Evolutionary conservation across 768 basidiomycete genomes (phyloP).

Genomic region (Amanita pseudoporphyria): DNA sequence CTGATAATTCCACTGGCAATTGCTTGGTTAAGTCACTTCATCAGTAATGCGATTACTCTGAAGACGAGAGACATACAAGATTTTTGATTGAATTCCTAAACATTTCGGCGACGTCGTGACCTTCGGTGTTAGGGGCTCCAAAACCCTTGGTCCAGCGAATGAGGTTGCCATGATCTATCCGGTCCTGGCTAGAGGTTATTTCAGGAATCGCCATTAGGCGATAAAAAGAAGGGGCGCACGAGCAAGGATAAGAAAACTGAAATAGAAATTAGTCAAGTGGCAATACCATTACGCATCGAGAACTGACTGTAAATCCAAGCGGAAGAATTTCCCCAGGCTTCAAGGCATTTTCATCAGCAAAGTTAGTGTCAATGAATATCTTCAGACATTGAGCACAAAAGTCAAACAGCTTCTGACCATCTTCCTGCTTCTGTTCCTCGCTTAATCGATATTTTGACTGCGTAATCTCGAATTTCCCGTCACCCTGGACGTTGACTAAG

Average conservation of each 20-base stretch:
- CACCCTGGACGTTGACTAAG: slow-evolving; percentile 84
- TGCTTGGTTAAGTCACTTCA: slow-evolving; percentile 33
- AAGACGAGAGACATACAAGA: slow-evolving; percentile 45
- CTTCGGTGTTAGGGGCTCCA: slow-evolving; percentile 85
- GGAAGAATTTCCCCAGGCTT: slow-evolving; percentile 55
- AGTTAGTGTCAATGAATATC: slow-evolving; percentile 74
- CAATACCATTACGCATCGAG: not conserved
- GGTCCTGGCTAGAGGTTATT: slow-evolving; percentile 55
- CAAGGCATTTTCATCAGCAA: slow-evolving; percentile 38
- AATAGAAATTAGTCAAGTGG: slow-evolving; percentile 7
- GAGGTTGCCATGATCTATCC: slow-evolving; percentile 88
- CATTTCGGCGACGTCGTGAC: slow-evolving; percentile 88
- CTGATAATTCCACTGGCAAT: slow-evolving; percentile 75
- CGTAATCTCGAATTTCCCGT: slow-evolving; percentile 95
- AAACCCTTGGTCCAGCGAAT: slow-evolving; percentile 99
- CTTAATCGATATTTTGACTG: slow-evolving; percentile 96
- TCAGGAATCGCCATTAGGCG: not conserved
- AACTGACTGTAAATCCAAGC: slow-evolving; percentile 85
- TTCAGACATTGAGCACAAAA: slow-evolving; percentile 94
- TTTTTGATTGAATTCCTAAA: slow-evolving; percentile 75
- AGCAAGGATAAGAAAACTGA: slow-evolving; percentile 93
- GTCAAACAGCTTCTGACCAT: slow-evolving; percentile 93
- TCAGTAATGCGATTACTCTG: not conserved
- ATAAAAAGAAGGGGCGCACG: slow-evolving; percentile 37
- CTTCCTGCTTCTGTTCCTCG: slow-evolving; percentile 97